phyloP scores from a whole-genome alignment of 164 flowering plant genomes.

The Stephania cephalantha region DNA sequence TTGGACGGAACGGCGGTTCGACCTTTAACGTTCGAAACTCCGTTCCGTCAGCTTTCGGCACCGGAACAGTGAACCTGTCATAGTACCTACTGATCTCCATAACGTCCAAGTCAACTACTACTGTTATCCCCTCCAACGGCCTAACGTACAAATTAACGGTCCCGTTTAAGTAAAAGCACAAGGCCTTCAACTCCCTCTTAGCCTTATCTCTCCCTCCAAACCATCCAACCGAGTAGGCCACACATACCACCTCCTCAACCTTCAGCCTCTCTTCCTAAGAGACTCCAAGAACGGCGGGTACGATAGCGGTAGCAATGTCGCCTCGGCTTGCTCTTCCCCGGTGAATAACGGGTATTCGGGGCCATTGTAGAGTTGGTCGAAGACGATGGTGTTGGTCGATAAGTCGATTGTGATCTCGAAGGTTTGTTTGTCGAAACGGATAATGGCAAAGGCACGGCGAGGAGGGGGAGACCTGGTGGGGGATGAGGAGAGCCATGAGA shows the following conservation, averaged over 20 bases:
- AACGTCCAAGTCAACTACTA: slow-evolving; percentile 40
- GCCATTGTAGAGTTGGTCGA: slow-evolving; percentile 26
- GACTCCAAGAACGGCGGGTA: slow-evolving; percentile 29
- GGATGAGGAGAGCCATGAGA: slow-evolving; percentile 23
- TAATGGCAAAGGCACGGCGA: slow-evolving; percentile 43
- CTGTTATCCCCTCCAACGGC: slow-evolving; percentile 49
- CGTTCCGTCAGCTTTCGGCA: slow-evolving; percentile 46
- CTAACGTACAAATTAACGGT: slow-evolving; percentile 38
- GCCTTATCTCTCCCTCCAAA: slow-evolving; percentile 32
- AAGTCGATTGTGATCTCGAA: slow-evolving; percentile 46
- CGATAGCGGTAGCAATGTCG: slow-evolving; percentile 18
- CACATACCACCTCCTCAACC: slow-evolving; percentile 34
- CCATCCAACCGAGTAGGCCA: slow-evolving; percentile 38
- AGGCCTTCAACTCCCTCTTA: slow-evolving; percentile 23
- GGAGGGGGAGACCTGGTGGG: slow-evolving; percentile 20
- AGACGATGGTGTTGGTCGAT: slow-evolving; percentile 16
- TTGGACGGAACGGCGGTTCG: slow-evolving; percentile 27
- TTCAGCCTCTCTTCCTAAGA: slow-evolving; percentile 34
- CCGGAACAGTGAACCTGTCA: slow-evolving; percentile 29
- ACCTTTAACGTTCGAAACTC: slow-evolving; percentile 33
- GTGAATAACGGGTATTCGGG: slow-evolving; percentile 41
- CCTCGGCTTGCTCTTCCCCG: slow-evolving; percentile 30
- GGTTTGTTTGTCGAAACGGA: slow-evolving; percentile 19
- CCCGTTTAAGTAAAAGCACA: slow-evolving; percentile 32
- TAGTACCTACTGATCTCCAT: slow-evolving; percentile 33